Evolutionary conservation across 2,329 filamentous ascomycete genomes (phyloP).

Genomic region (Tolypocladium ovalisporum): DNA sequence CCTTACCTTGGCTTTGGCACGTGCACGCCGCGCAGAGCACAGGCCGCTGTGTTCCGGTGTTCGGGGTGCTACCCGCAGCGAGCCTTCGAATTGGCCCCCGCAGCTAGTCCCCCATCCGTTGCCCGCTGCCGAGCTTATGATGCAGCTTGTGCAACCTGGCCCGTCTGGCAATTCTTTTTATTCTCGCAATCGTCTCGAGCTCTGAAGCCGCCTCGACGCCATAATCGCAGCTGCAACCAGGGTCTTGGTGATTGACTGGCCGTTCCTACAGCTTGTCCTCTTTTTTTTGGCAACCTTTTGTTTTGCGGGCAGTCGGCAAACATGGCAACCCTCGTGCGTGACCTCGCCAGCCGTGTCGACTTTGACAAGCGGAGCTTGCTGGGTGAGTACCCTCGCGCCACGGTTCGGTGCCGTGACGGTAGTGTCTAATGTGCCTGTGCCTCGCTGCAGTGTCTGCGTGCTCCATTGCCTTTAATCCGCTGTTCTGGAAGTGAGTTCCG

Average conservation of each 20-base stretch:
- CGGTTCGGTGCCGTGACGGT: neutral
- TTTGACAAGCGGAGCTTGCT: slow-evolving; percentile 55
- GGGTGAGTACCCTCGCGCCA: slow-evolving; percentile 34
- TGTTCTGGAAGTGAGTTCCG: slow-evolving; percentile 92
- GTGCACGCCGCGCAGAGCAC: neutral
- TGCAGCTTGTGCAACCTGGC: neutral
- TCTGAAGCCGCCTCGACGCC: neutral
- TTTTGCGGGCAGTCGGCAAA: slow-evolving; percentile 2
- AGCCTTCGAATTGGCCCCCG: neutral
- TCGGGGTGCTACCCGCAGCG: neutral
- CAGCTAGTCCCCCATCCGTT: neutral
- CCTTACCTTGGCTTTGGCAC: too few species aligned
- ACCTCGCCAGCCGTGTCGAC: slow-evolving; percentile 55
- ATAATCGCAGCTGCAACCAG: neutral
- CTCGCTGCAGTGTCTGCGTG: slow-evolving; percentile 56
- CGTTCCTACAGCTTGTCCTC: neutral
- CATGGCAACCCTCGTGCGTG: slow-evolving; percentile 29
- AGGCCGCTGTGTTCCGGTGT: neutral
- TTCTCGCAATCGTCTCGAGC: neutral
- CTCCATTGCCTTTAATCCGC: slow-evolving; percentile 87
- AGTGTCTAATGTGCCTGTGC: slow-evolving; percentile 1
- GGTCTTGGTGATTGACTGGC: neutral
- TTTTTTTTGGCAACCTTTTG: neutral
- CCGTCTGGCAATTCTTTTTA: neutral
- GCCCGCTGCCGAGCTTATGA: neutral